These are phyloP conservation scores for Crataegus laevigata DNA, from an alignment of 306 rosid genomes.

Conservation along the genomic window DNA sequence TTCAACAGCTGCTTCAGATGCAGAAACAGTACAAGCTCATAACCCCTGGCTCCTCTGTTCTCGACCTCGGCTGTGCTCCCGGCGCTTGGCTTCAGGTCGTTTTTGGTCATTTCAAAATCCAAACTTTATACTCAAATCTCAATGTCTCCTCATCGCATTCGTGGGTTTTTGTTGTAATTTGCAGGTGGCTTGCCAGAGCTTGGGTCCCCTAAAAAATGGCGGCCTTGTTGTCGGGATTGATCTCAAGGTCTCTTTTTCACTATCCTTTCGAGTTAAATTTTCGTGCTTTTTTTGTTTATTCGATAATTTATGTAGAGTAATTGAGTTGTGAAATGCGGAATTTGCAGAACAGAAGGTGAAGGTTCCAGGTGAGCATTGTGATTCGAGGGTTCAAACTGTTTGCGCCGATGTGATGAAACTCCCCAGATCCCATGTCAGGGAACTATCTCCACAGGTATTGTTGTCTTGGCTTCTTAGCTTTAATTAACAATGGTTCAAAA, in stretches of 20 bases:
- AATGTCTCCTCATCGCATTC: neutral
- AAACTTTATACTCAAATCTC: neutral
- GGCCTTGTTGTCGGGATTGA: slow-evolving; percentile 80
- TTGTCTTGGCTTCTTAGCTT: neutral
- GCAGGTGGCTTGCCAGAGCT: slow-evolving; percentile 83
- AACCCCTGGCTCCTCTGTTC: slow-evolving; percentile 55
- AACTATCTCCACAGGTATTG: slow-evolving; percentile 61
- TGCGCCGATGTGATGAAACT: slow-evolving; percentile 71
- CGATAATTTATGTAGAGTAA: neutral
- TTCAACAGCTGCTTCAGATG: slow-evolving; percentile 64
- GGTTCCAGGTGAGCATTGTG: slow-evolving; percentile 69
- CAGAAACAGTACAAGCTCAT: slow-evolving; percentile 70
- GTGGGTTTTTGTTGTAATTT: neutral
- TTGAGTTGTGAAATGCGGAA: slow-evolving; percentile 13
- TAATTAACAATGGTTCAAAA: slow-evolving; percentile 32
- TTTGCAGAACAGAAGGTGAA: slow-evolving; percentile 80
- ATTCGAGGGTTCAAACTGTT: slow-evolving; percentile 66
- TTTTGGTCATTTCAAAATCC: neutral
- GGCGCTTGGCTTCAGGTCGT: slow-evolving; percentile 90
- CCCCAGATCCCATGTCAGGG: slow-evolving; percentile 35
- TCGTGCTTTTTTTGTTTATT: neutral
- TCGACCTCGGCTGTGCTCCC: slow-evolving; percentile 96
- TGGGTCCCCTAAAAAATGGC: slow-evolving; percentile 59
- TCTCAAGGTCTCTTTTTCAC: slow-evolving; percentile 43
- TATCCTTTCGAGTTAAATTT: neutral